Conservation (phyloP, 140 eudicot genomes). For the Bidens hawaiensis region DNA sequence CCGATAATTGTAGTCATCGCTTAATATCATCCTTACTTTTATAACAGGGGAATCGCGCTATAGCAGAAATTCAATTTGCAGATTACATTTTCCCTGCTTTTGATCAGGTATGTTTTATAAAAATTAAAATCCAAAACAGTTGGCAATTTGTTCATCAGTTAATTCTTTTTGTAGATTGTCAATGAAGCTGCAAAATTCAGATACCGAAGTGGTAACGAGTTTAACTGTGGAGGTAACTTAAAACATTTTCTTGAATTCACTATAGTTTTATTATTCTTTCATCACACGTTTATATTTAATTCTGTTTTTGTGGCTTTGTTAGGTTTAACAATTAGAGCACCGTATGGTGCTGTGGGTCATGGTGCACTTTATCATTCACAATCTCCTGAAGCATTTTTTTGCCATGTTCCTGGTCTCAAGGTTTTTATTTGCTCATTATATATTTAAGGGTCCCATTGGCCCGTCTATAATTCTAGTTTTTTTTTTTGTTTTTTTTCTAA, state of each 20-base stretch:
- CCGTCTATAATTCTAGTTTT: neutral
- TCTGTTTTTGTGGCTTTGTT: slow-evolving; percentile 10
- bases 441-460: neutral
- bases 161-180: neutral
- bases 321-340: slow-evolving; percentile 94
- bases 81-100: slow-evolving; percentile 97
- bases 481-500: slow-evolving; percentile 15
- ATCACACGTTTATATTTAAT: neutral
- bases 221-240: neutral
- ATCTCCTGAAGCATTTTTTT: slow-evolving; percentile 98
- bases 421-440: slow-evolving; percentile 29
- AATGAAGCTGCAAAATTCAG: too few species aligned
- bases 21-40: neutral
- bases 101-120: slow-evolving; percentile 61
- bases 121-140: neutral
- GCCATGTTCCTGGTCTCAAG: slow-evolving; percentile 99
- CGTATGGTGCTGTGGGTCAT: slow-evolving; percentile 99
- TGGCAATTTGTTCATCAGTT: neutral
- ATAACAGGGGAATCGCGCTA: too few species aligned
- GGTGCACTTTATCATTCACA: slow-evolving; percentile 97
- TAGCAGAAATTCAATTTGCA: slow-evolving; percentile 53
- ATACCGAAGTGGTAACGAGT: too few species aligned
- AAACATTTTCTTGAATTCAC: neutral
- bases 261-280: neutral
- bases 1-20: neutral